phyloP scores from a whole-genome alignment of 2,329 filamentous ascomycete species.

The Talaromyces sp. region DNA sequence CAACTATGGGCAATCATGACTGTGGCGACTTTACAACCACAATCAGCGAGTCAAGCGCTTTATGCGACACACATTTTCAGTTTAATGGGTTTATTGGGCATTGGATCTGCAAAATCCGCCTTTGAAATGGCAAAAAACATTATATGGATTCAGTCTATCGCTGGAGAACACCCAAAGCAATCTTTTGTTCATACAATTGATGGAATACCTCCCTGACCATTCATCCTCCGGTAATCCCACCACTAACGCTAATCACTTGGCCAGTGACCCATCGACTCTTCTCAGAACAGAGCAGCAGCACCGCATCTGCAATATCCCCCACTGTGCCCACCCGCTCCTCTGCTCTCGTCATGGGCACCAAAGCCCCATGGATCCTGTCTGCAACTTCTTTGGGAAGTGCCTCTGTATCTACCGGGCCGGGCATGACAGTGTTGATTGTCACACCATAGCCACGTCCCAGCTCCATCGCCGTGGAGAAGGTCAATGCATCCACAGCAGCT shows the following conservation, averaged over 20 bases:
- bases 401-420: constrained; percentile 38
- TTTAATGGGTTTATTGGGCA: constrained; percentile 4
- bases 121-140: constrained; percentile 2
- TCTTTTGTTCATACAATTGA: background rate
- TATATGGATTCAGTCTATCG: constrained; percentile 6
- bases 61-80: background rate
- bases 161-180: background rate
- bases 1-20: constrained; percentile 4
- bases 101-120: background rate
- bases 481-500: constrained; percentile 18
- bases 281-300: constrained; percentile 35
- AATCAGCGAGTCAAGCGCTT: background rate
- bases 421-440: constrained; percentile 41
- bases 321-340: constrained; percentile 30
- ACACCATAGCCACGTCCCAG: constrained; percentile 35
- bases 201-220: background rate
- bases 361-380: constrained; percentile 6
- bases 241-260: constrained; percentile 38
- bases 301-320: constrained; percentile 41
- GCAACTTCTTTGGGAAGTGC: constrained; percentile 14
- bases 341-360: constrained; percentile 24
- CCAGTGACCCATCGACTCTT: constrained; percentile 43
- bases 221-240: constrained; percentile 25
- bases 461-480: constrained; percentile 16
- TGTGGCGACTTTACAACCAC: constrained; percentile 1